Evolutionary conservation across 805 yeast genomes (phyloP).

Genomic region (Phaffomyces antillensis): DNA sequence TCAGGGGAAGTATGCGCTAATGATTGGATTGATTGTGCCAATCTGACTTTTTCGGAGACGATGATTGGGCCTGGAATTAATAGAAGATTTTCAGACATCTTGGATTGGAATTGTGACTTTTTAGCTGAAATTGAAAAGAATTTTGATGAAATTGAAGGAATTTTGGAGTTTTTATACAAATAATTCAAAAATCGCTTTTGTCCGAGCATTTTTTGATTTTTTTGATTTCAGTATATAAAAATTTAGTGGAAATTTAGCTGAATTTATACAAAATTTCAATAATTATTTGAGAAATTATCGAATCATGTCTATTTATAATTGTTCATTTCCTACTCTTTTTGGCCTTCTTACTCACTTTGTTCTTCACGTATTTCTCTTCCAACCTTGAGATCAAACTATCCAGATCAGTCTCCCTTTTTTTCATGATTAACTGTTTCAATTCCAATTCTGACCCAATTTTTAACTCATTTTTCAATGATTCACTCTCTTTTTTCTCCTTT

Average conservation of each 20-base stretch:
- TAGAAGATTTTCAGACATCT: constrained; percentile 31
- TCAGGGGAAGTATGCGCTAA: constrained; percentile 88
- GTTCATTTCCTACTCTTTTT: constrained; percentile 19
- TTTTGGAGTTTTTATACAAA: not conserved
- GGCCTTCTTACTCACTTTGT: constrained; percentile 25
- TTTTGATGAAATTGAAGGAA: not conserved
- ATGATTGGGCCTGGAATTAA: constrained; percentile 86
- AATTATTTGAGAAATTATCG: no score
- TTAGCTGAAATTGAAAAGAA: not conserved
- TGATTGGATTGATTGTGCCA: constrained; percentile 76
- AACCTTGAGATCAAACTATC: constrained; percentile 40
- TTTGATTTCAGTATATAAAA: no score
- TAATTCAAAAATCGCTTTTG: constrained; percentile 4
- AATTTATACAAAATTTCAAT: not conserved
- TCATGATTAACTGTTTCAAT: constrained; percentile 41
- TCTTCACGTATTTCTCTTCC: constrained; percentile 40
- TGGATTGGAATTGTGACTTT: not conserved
- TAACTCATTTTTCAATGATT: constrained; percentile 33
- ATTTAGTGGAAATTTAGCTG: not conserved
- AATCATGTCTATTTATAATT: no score
- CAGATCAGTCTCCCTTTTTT: constrained; percentile 35
- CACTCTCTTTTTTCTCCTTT: constrained; percentile 62
- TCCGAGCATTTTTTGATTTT: constrained; percentile 7
- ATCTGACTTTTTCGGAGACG: constrained; percentile 70
- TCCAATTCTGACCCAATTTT: constrained; percentile 31